Conservation (phyloP, 1,284 basidiomycete genomes). For the Trametes pubescens region DNA sequence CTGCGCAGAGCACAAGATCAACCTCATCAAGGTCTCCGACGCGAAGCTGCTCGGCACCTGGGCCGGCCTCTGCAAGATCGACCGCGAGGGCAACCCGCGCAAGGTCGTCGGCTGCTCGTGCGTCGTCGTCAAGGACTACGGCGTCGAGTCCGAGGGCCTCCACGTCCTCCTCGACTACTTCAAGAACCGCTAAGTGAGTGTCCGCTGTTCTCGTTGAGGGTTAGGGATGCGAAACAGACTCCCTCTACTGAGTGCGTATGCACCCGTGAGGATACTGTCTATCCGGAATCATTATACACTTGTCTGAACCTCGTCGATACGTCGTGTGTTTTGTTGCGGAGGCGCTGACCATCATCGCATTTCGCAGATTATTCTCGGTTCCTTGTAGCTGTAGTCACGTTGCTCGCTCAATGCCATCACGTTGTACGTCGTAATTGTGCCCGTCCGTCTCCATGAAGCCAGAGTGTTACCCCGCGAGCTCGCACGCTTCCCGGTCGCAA, state of each 20-base stretch:
- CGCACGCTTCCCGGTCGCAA: no score
- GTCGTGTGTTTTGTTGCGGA: conserved; percentile 3
- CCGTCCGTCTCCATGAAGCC: no score
- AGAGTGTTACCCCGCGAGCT: no score
- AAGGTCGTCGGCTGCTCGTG: conserved; percentile 97
- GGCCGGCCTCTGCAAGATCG: conserved; percentile 99
- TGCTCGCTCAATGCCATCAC: conserved; percentile 17
- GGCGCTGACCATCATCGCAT: conserved; percentile 1
- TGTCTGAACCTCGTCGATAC: conserved; percentile 59
- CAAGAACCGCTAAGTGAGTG: conserved; percentile 82
- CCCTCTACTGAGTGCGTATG: conserved; percentile 82
- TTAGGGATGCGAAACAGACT: conserved; percentile 82
- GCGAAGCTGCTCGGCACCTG: conserved; percentile 98
- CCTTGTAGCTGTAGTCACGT: conserved; percentile 25
- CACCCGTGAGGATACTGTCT: conserved; percentile 75
- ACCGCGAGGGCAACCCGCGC: conserved; percentile 98
- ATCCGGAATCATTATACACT: conserved; percentile 85
- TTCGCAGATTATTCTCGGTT: conserved; percentile 22
- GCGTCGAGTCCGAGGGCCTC: conserved; percentile 94
- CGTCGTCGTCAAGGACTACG: conserved; percentile 99
- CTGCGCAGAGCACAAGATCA: conserved; percentile 99
- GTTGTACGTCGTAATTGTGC: no score
- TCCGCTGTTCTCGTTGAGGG: conserved; percentile 19
- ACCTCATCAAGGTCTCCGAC: conserved; percentile 98
- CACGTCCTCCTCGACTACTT: conserved; percentile 98